These are phyloP conservation scores for Penicillium janthinellum DNA, from an alignment of 2,329 filamentous ascomycete genomes.

Conservation along the genomic window DNA sequence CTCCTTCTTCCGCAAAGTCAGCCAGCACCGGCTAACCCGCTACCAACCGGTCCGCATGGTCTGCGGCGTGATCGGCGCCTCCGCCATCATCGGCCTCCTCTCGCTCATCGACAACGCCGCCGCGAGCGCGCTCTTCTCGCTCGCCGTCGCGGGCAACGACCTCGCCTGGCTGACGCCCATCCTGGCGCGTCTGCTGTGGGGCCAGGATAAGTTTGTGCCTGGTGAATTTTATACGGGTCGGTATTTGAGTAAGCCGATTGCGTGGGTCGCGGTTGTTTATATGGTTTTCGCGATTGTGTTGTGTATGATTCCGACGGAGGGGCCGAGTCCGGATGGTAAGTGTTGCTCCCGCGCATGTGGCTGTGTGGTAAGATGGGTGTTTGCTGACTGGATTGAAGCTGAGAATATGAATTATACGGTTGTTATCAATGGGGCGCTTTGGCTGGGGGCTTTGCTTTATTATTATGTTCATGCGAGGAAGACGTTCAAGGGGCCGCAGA, in stretches of 20 bases:
- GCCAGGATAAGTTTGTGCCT: slow-evolving; percentile 57
- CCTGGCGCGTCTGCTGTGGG: slow-evolving; percentile 59
- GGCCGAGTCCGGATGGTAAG: slow-evolving; percentile 54
- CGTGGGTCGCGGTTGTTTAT: slow-evolving; percentile 56
- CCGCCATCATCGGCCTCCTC: slow-evolving; percentile 57
- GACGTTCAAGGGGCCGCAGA: slow-evolving; percentile 63
- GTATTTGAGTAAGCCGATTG: slow-evolving; percentile 54
- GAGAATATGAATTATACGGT: slow-evolving; percentile 64
- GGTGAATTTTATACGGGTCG: slow-evolving; percentile 61
- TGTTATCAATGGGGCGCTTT: slow-evolving; percentile 60
- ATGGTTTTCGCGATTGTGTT: slow-evolving; percentile 58
- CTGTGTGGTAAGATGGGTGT: not conserved
- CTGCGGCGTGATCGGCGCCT: slow-evolving; percentile 57
- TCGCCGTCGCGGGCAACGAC: slow-evolving; percentile 59
- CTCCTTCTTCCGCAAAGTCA: slow-evolving; percentile 58
- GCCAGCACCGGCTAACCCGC: slow-evolving; percentile 48
- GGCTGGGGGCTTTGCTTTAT: slow-evolving; percentile 58
- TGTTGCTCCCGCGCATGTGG: not conserved
- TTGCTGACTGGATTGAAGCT: slow-evolving; percentile 26
- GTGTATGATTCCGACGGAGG: slow-evolving; percentile 61
- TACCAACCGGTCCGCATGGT: slow-evolving; percentile 61
- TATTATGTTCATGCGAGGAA: slow-evolving; percentile 60
- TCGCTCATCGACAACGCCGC: slow-evolving; percentile 60
- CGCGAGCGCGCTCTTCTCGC: slow-evolving; percentile 57
- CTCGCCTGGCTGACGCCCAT: slow-evolving; percentile 62